These are phyloP conservation scores for Neonectria hederae DNA, from an alignment of 2,329 filamentous ascomycete genomes.

Conservation along the genomic window DNA sequence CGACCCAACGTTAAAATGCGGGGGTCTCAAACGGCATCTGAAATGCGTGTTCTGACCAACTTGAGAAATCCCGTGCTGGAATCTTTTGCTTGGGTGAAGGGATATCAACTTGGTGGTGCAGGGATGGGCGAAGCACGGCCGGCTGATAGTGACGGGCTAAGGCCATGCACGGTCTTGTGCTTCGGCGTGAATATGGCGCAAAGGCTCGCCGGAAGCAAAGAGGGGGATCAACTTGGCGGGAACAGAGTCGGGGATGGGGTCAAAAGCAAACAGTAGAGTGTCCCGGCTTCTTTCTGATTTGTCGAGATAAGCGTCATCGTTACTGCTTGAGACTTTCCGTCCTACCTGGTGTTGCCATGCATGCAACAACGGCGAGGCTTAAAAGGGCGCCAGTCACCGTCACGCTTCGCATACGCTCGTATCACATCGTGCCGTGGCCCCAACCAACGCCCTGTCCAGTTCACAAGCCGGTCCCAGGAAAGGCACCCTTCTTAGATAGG, in stretches of 20 bases:
- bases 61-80: slow-evolving; percentile 4
- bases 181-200: slow-evolving; percentile 40
- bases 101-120: slow-evolving; percentile 13
- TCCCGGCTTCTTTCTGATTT: slow-evolving; percentile 33
- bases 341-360: slow-evolving; percentile 24
- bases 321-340: slow-evolving; percentile 7
- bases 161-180: slow-evolving; percentile 37
- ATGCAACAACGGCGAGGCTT: slow-evolving; percentile 17
- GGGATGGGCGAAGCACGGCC: slow-evolving; percentile 24
- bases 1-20: slow-evolving; percentile 27
- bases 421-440: slow-evolving; percentile 13
- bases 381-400: slow-evolving; percentile 19
- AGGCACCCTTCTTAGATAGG: slow-evolving; percentile 90
- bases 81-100: slow-evolving; percentile 16
- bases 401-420: slow-evolving; percentile 25
- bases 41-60: slow-evolving; percentile 8
- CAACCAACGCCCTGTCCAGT: slow-evolving; percentile 14
- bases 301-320: slow-evolving; percentile 33
- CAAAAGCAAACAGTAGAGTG: slow-evolving; percentile 25
- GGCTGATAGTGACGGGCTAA: slow-evolving; percentile 25
- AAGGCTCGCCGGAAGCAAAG: slow-evolving; percentile 22
- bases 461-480: slow-evolving; percentile 84
- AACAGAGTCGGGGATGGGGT: slow-evolving; percentile 18
- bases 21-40: slow-evolving; percentile 18
- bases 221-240: slow-evolving; percentile 16